Conservation (phyloP, 345 rosid genomes). For the Reutealis trisperma region DNA sequence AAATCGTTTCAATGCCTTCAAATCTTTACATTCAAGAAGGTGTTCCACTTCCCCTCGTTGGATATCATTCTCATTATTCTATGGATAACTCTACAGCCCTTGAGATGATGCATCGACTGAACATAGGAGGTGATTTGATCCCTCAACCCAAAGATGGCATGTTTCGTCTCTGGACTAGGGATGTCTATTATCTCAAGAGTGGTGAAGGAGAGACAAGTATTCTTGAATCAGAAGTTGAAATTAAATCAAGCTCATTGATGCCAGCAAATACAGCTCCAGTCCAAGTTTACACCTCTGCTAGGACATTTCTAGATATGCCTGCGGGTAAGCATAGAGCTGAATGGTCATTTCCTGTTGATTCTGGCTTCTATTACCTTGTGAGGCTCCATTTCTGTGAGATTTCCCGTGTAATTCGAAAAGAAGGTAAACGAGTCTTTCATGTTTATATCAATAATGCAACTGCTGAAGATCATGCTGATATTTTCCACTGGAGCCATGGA, state of each 20-base stretch:
- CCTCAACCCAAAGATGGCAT: conserved; percentile 13
- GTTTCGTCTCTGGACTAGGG: conserved; percentile 2
- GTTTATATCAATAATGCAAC: conserved; percentile 30
- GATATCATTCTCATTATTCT: background rate
- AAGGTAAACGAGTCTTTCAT: conserved; percentile 25
- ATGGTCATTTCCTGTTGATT: conserved; percentile 19
- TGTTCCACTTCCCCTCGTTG: background rate
- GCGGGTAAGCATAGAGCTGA: conserved; percentile 23
- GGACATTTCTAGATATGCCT: conserved; percentile 7
- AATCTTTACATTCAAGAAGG: conserved; percentile 22
- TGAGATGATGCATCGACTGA: conserved; percentile 28
- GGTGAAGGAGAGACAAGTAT: conserved; percentile 15
- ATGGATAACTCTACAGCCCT: conserved; percentile 14
- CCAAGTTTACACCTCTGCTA: background rate
- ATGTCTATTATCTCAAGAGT: background rate
- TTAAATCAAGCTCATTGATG: background rate
- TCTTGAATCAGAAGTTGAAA: conserved; percentile 2
- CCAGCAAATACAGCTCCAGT: background rate
- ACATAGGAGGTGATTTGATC: conserved; percentile 21
- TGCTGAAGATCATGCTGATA: conserved; percentile 22
- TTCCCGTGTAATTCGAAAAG: background rate
- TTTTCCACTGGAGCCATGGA: conserved; percentile 22
- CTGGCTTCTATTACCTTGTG: conserved; percentile 32
- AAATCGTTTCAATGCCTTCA: conserved; percentile 30
- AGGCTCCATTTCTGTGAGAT: conserved; percentile 42